Base-by-base conservation (phyloP, 352 stramenopile genomes). In the Phytophthora cactorum region DNA sequence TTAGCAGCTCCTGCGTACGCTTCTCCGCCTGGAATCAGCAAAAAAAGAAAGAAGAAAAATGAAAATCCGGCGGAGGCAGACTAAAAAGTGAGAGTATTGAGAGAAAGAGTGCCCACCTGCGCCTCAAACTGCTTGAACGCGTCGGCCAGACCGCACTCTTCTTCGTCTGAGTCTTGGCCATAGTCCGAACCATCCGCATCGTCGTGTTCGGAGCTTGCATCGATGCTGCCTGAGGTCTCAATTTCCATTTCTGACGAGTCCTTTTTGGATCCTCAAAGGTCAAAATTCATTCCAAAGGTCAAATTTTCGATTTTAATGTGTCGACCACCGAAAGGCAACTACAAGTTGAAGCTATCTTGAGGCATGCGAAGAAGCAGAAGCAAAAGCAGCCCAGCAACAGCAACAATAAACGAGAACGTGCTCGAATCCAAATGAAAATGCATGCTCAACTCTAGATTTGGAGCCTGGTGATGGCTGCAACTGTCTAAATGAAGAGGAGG, bases 81-180 rank as follows among this genome's bases (percentile, higher is more conserved):
- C 17, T 17, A 7, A 60, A 55, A 44, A 59, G 22, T 31, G 8
- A 7, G 15, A 29, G 11, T 59, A 57, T 27, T 45, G 17, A 52
- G n/a, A 12, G 10, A 59, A 52, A 1, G 15, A 53, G 25, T 9
- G 15, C 43, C 31, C 28, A 87, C 81, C 56, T 70, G 69, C n/a
- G 72, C 64, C 59, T 82, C 78, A 68, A 90, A 90, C 59, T 77
- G 72, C 59, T 75, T 70, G 52, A 90, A 90, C 8, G 79, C 75
- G 31, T 86, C 75, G 7, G 83, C 68, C 39, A 90, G 44, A 10
- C 63, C 65, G 22, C 56, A 70, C 15, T 43, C 72, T 47, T 63
- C 63, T 17, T 69, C 71, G 8, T 68, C 68, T 25, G 58, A 66
- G 55, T 45, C 31, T 53, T 52, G 17, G 1, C 11, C 7, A n/a